Percentiles rank a stretch among this genome's conserved stretches.
Conservation (phyloP, 176 grass and related monocot species). For the Oryza coarctata region DNA sequence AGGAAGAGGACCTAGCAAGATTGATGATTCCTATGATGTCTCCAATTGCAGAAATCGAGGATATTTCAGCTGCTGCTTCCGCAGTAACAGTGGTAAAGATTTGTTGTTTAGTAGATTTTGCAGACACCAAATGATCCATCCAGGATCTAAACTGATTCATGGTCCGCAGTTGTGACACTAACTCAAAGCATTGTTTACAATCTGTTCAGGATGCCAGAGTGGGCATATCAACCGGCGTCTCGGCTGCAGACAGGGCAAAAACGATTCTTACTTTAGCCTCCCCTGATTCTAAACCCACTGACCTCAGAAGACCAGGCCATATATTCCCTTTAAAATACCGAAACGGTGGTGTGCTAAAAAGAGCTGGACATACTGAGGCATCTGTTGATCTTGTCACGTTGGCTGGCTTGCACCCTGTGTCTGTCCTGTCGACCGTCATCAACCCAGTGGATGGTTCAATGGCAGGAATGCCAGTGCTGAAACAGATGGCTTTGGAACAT, state of each 20-base stretch:
- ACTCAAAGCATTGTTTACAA: slow-evolving; percentile 15
- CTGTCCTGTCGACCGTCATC: slow-evolving; percentile 74
- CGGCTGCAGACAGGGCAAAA: slow-evolving; percentile 77
- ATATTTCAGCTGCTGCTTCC: slow-evolving; percentile 62
- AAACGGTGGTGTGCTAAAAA: slow-evolving; percentile 78
- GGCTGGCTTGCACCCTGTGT: slow-evolving; percentile 63
- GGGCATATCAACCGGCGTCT: slow-evolving; percentile 65
- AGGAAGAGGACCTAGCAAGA: slow-evolving; percentile 72
- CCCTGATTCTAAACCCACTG: slow-evolving; percentile 76
- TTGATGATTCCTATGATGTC: slow-evolving; percentile 96
- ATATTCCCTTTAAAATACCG: slow-evolving; percentile 86
- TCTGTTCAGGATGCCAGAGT: slow-evolving; percentile 73
- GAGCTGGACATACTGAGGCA: slow-evolving; percentile 79
- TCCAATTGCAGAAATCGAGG: slow-evolving; percentile 64
- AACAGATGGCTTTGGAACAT: slow-evolving; percentile 61
- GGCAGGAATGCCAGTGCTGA: slow-evolving; percentile 51
- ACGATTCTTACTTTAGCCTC: slow-evolving; percentile 76
- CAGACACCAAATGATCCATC: background rate
- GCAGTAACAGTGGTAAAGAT: slow-evolving; percentile 80
- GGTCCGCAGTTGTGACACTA: background rate
- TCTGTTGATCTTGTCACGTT: slow-evolving; percentile 72
- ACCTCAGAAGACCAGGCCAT: slow-evolving; percentile 80
- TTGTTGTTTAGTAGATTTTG: background rate
- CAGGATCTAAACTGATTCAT: background rate
- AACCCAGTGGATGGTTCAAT: slow-evolving; percentile 75